These are phyloP conservation scores for Zychaea mexicana DNA, from an alignment of 371 early-diverging fungal species.

Conservation along the genomic window DNA sequence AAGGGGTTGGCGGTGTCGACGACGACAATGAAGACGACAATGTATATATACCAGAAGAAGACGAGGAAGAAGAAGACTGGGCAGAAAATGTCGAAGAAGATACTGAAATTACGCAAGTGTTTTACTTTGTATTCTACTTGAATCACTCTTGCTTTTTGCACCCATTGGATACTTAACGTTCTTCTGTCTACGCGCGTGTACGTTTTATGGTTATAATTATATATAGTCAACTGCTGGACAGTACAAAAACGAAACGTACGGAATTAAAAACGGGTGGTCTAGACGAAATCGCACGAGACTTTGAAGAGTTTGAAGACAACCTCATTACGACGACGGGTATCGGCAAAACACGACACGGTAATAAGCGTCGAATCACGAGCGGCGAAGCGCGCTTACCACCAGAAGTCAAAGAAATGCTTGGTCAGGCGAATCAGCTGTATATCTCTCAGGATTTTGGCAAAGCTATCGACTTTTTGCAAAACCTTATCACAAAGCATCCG, in stretches of 20 bases:
- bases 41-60: slow-evolving; percentile 18
- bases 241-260: slow-evolving; percentile 13
- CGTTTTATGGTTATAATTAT: too few relatives aligned
- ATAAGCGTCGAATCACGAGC: slow-evolving; percentile 15
- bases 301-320: slow-evolving; percentile 45
- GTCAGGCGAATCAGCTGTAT: slow-evolving; percentile 76
- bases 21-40: neutral
- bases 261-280: slow-evolving; percentile 32
- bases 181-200: too few relatives aligned
- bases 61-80: slow-evolving; percentile 20
- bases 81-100: slow-evolving; percentile 19
- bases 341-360: slow-evolving; percentile 22
- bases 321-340: slow-evolving; percentile 35
- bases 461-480: slow-evolving; percentile 73
- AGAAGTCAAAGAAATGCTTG: slow-evolving; percentile 65
- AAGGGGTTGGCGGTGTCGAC: too few relatives aligned
- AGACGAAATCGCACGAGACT: slow-evolving; percentile 33
- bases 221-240: slow-evolving; percentile 21
- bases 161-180: too few relatives aligned
- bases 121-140: neutral
- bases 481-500: slow-evolving; percentile 73
- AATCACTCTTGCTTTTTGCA: too few relatives aligned
- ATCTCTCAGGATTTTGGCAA: slow-evolving; percentile 64
- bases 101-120: slow-evolving; percentile 22
- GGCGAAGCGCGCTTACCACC: slow-evolving; percentile 42